Evolutionary conservation across 225 moss, liverwort and hornwort genomes (phyloP).

Genomic region (Lunularia cruciata): DNA sequence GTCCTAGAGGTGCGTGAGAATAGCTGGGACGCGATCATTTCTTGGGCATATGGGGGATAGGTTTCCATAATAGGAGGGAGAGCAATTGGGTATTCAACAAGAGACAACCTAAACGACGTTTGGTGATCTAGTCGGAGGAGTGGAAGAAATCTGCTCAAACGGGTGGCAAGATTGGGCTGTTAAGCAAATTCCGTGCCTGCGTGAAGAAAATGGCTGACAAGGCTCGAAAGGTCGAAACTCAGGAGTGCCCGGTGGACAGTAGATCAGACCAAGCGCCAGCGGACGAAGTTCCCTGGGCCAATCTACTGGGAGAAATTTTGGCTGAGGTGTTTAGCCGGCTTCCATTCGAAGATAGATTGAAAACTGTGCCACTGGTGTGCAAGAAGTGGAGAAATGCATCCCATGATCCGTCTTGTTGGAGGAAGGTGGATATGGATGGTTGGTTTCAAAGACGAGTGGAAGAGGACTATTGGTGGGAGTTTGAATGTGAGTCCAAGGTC

Average conservation of each 20-base stretch:
- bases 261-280: neutral
- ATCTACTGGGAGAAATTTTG: constrained; percentile 33
- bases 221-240: neutral
- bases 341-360: constrained; percentile 46
- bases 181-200: neutral
- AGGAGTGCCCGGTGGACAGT: neutral
- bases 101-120: no score
- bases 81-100: no score
- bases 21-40: no score
- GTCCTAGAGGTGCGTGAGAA: no score
- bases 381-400: constrained; percentile 45
- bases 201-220: constrained; percentile 5
- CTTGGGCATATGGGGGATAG: no score
- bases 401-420: constrained; percentile 43
- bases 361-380: constrained; percentile 42
- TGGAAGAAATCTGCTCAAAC: neutral
- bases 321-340: constrained; percentile 42
- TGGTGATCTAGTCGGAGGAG: no score
- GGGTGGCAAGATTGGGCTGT: constrained; percentile 5
- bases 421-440: constrained; percentile 41
- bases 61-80: no score
- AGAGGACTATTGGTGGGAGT: constrained; percentile 47
- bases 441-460: constrained; percentile 36
- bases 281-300: constrained; percentile 15
- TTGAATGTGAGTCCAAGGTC: constrained; percentile 44